Base-by-base conservation (phyloP, 2,329 filamentous ascomycete genomes). In the Fusarium burgessii region DNA sequence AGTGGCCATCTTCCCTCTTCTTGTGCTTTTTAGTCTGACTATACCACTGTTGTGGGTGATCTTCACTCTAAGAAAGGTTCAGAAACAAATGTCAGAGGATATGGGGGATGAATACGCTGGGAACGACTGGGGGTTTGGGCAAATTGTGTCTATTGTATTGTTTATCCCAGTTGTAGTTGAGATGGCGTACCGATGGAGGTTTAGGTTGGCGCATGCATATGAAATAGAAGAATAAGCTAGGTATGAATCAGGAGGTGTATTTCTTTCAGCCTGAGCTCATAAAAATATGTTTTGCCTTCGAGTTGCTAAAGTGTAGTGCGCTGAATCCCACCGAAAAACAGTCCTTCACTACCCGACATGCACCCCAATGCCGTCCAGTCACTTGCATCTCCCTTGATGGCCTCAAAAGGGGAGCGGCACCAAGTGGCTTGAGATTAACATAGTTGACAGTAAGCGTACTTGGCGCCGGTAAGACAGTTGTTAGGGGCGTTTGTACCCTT, bases 101-200 rank as follows among this genome's bases (percentile, higher is more conserved):
- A 54, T 58, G 46, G 60, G 33, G 9, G 36, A 63, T 3, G 18
- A 23, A 0, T 68, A 68, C 36, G 38, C n/a, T 17, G 72, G 67
- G 2, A 49, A 62, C 2, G 25, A 35, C 6, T 77, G 71, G 72
- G 74, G 62, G 1, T 75, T 74, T 41, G 74, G 74, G 0, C 72
- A 76, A 17, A 68, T 78, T 17, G 60, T 78, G 13, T 76, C 67
- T 14, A 57, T 77, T 17, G 43, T 76, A 27, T 40, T 74, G 15
- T 76, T 78, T 66, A 45, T 57, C 2, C 73, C 71, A 7, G 66
- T 77, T 13, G 60, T 29, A 8, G 65, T 75, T n/a, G 58, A 65
- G 14, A 72, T 74, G 68, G 40, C 15, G 8, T 76, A 71, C 15
- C 40, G 43, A 2, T 67, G 63, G 62, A 43, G 65, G 36, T 73